A percentile compares a stretch with the other conserved stretches of the same genome.
Conservation (phyloP, 2,329 filamentous ascomycete genomes). For the Tympanopsis confertula region DNA sequence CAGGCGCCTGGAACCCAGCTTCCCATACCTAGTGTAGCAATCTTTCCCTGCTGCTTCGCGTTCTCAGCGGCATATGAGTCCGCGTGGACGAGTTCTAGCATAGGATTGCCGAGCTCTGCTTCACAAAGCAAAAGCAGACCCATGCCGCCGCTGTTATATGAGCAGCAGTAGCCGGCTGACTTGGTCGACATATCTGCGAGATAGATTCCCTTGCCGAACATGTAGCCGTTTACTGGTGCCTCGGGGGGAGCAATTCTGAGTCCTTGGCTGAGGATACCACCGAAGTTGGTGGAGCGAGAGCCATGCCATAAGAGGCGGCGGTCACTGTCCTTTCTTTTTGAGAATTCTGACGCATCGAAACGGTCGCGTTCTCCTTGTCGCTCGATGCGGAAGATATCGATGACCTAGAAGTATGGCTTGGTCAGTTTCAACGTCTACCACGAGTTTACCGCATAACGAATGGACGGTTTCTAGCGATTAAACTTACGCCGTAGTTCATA, state of each 20-base stretch:
- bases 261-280: constrained; percentile 77
- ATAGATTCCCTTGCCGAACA: constrained; percentile 87
- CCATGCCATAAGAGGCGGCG: constrained; percentile 80
- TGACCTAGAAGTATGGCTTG: constrained; percentile 50
- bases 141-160: constrained; percentile 49
- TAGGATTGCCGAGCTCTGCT: constrained; percentile 55
- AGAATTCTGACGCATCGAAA: constrained; percentile 45
- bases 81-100: constrained; percentile 29
- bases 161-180: constrained; percentile 65
- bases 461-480: no score
- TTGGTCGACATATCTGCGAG: constrained; percentile 78
- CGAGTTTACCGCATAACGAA: no score
- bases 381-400: constrained; percentile 75
- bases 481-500: no score
- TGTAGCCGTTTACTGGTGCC: constrained; percentile 66
- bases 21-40: constrained; percentile 45
- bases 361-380: constrained; percentile 60
- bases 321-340: constrained; percentile 40
- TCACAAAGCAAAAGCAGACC: constrained; percentile 75
- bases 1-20: constrained; percentile 27
- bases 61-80: constrained; percentile 38
- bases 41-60: constrained; percentile 29
- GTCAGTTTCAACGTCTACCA: no score
- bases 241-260: constrained; percentile 81
- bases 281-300: constrained; percentile 72